Conservation (phyloP, 2,329 filamentous ascomycete genomes). For the Exophiala bonariae region DNA sequence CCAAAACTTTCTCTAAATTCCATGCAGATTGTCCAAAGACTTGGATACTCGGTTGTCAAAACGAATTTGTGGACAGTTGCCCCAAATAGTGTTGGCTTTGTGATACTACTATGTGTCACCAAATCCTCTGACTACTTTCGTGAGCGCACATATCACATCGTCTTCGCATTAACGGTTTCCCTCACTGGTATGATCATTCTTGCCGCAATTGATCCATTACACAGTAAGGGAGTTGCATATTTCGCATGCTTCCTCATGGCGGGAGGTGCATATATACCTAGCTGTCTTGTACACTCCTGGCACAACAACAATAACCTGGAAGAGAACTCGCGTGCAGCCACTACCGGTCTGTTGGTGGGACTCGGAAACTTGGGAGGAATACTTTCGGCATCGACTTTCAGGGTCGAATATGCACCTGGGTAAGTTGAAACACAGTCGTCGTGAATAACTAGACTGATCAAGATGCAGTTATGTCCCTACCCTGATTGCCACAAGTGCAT, state of each 20-base stretch:
- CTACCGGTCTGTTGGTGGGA: constrained; percentile 49
- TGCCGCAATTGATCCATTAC: constrained; percentile 64
- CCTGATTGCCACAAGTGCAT: constrained; percentile 43
- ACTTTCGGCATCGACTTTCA: constrained; percentile 43
- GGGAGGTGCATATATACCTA: constrained; percentile 74
- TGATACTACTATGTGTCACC: constrained; percentile 70
- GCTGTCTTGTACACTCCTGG: constrained; percentile 68
- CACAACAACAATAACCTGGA: constrained; percentile 61
- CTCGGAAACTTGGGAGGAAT: constrained; percentile 52
- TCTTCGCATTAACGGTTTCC: constrained; percentile 70
- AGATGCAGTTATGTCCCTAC: constrained; percentile 43
- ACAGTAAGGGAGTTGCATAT: constrained; percentile 65
- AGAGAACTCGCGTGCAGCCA: constrained; percentile 51
- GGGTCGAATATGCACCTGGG: constrained; percentile 49
- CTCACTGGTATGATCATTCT: constrained; percentile 79
- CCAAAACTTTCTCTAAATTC: constrained; percentile 37
- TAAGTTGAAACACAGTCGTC: too few relatives aligned
- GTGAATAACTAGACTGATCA: neutral
- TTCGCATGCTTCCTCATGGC: constrained; percentile 81
- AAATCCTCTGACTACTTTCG: constrained; percentile 68
- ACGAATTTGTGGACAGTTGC: constrained; percentile 82
- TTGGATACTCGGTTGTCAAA: constrained; percentile 57
- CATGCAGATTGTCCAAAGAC: constrained; percentile 54
- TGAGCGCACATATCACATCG: constrained; percentile 73
- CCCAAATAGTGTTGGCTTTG: constrained; percentile 72